Percentiles rank a stretch among this genome's conserved stretches.
Evolutionary conservation across 768 basidiomycete species (phyloP).

Genomic region (Lactarius pseudohatsudake): DNA sequence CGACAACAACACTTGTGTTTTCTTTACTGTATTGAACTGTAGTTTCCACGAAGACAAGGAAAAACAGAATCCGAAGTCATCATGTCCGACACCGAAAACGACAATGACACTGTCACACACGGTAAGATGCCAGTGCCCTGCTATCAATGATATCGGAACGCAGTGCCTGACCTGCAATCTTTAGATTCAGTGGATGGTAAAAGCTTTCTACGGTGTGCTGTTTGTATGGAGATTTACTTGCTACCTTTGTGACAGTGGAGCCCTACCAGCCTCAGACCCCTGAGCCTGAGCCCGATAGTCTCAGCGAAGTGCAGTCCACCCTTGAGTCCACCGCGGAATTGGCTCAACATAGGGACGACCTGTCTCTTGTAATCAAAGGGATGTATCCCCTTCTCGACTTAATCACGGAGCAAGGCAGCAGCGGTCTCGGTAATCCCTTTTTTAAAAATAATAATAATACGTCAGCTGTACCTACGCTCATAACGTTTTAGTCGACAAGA

Average conservation of each 20-base stretch:
- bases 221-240: neutral
- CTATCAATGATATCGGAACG: neutral
- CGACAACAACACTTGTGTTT: neutral
- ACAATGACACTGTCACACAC: neutral
- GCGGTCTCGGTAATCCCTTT: slow-evolving; percentile 47
- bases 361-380: slow-evolving; percentile 39
- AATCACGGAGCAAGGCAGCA: slow-evolving; percentile 49
- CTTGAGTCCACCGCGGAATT: neutral
- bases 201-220: neutral
- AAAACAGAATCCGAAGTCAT: neutral
- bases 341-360: neutral
- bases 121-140: neutral
- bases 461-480: neutral
- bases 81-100: neutral
- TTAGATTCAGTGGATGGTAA: slow-evolving; percentile 3
- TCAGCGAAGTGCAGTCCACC: neutral
- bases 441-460: neutral
- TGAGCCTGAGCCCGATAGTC: neutral
- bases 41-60: neutral
- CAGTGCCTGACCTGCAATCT: neutral
- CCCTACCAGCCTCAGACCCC: neutral
- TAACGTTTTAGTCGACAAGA: slow-evolving; percentile 51
- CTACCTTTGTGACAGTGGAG: neutral
- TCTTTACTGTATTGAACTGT: neutral
- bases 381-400: slow-evolving; percentile 56